These are phyloP conservation scores for Misopates orontium DNA, from an alignment of 257 asterid species.

Conservation along the genomic window DNA sequence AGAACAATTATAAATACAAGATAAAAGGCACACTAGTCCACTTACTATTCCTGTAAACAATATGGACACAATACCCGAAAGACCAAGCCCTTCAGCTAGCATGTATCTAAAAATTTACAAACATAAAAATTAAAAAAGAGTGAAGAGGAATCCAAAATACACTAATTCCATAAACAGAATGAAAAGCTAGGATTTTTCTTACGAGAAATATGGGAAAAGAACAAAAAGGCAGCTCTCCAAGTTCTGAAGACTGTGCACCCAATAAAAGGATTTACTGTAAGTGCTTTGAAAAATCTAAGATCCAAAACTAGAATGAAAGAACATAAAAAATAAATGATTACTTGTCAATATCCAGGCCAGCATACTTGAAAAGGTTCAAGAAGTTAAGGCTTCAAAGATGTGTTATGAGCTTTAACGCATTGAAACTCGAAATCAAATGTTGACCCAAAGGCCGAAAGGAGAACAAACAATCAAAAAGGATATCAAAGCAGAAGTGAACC, in stretches of 20 bases:
- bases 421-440: slow-evolving; percentile 7
- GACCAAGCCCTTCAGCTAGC: slow-evolving; percentile 99
- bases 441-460: slow-evolving; percentile 24
- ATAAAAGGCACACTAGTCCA: slow-evolving; percentile 26
- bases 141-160: slow-evolving; percentile 20
- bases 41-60: slow-evolving; percentile 98
- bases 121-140: slow-evolving; percentile 28
- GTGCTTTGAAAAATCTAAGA: slow-evolving; percentile 20
- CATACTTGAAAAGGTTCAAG: slow-evolving; percentile 91
- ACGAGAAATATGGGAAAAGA: slow-evolving; percentile 99
- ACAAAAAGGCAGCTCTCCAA: slow-evolving; percentile 99
- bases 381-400: slow-evolving; percentile 59
- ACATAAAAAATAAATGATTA: slow-evolving; percentile 38
- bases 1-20: slow-evolving; percentile 24
- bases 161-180: slow-evolving; percentile 24
- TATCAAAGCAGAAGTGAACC: slow-evolving; percentile 94
- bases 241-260: slow-evolving; percentile 81
- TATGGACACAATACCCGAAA: slow-evolving; percentile 95
- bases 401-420: slow-evolving; percentile 35
- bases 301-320: slow-evolving; percentile 9
- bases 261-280: slow-evolving; percentile 15
- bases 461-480: slow-evolving; percentile 52
- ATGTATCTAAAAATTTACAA: slow-evolving; percentile 57
- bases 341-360: slow-evolving; percentile 97
- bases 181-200: slow-evolving; percentile 40